Percentiles rank a stretch among this genome's conserved stretches.
Evolutionary conservation across 2,329 filamentous ascomycete species (phyloP).

Genomic region (Cordyceps tenuipes): DNA sequence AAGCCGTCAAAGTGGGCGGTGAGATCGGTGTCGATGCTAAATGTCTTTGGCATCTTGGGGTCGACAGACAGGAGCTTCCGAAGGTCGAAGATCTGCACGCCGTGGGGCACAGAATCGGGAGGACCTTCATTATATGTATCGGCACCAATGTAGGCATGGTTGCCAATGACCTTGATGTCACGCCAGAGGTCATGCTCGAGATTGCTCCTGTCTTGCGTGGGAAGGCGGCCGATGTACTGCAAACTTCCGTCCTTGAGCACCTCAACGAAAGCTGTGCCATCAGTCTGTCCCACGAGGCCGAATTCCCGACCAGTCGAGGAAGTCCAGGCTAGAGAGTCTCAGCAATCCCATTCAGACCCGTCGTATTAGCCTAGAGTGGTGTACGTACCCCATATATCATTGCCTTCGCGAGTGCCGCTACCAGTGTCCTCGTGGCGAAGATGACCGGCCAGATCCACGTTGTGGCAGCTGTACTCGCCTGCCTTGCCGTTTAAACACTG

Average conservation of each 20-base stretch:
- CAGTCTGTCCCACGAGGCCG: constrained; percentile 36
- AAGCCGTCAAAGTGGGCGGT: constrained; percentile 25
- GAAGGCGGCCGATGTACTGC: constrained; percentile 36
- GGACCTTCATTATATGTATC: constrained; percentile 31
- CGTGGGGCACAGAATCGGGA: constrained; percentile 37
- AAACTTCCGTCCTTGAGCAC: constrained; percentile 33
- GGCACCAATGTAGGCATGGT: constrained; percentile 30
- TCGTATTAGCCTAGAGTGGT: too few relatives aligned
- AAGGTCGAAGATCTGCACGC: constrained; percentile 57
- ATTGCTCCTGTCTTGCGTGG: constrained; percentile 23
- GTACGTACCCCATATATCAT: constrained; percentile 24
- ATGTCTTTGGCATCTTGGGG: constrained; percentile 27
- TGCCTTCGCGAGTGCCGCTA: constrained; percentile 25
- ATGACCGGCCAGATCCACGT: constrained; percentile 29
- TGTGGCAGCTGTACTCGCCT: constrained; percentile 26
- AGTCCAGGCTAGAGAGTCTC: constrained; percentile 11
- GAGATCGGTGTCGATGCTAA: constrained; percentile 24
- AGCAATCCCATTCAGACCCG: neutral
- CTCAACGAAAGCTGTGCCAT: constrained; percentile 40
- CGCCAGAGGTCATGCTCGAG: constrained; percentile 26
- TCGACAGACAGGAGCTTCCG: constrained; percentile 38
- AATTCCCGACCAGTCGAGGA: constrained; percentile 33
- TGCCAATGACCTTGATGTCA: constrained; percentile 32
- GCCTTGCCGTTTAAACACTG: constrained; percentile 24
- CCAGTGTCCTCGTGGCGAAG: constrained; percentile 28